phyloP scores from a whole-genome alignment of 1,284 basidiomycete species.

The Melampsora americana region DNA sequence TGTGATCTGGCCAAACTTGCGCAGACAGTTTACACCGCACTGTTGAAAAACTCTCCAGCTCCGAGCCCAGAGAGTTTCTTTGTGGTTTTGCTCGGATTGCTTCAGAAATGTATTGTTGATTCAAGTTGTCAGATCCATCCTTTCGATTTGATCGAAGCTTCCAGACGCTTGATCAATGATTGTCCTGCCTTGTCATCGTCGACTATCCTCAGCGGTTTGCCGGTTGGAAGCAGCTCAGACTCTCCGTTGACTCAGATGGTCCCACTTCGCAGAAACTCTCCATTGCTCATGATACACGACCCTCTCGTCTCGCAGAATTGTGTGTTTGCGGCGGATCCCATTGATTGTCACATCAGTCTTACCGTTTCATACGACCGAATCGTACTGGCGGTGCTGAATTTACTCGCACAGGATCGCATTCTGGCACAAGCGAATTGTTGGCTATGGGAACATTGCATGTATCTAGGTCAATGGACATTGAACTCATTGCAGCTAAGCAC shows the following conservation, averaged over 20 bases:
- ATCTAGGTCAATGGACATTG: conserved; percentile 54
- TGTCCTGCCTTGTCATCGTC: background rate
- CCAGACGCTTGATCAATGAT: conserved; percentile 4
- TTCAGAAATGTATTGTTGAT: conserved; percentile 28
- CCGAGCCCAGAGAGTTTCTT: conserved; percentile 2
- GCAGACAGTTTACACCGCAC: background rate
- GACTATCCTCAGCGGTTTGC: conserved; percentile 17
- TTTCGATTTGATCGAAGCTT: conserved; percentile 28
- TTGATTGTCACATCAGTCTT: conserved; percentile 48
- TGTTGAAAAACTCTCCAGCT: background rate
- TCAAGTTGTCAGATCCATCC: conserved; percentile 30
- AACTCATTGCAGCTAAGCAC: conserved; percentile 60
- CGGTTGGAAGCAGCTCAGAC: conserved; percentile 19
- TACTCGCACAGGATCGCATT: conserved; percentile 65
- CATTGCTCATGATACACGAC: conserved; percentile 49
- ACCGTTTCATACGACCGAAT: conserved; percentile 66
- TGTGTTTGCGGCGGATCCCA: conserved; percentile 49
- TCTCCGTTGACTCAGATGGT: conserved; percentile 13
- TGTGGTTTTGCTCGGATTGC: conserved; percentile 18
- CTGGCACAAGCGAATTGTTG: conserved; percentile 63
- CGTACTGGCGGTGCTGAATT: conserved; percentile 62
- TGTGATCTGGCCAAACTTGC: conserved; percentile 16
- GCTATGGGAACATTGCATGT: conserved; percentile 57
- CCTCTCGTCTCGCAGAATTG: conserved; percentile 54
- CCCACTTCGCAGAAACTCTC: conserved; percentile 27